Evolutionary conservation across 2,329 filamentous ascomycete genomes (phyloP), one percentile per base, ranked within the genome.

Genomic region (Colletotrichum sp.): DNA sequence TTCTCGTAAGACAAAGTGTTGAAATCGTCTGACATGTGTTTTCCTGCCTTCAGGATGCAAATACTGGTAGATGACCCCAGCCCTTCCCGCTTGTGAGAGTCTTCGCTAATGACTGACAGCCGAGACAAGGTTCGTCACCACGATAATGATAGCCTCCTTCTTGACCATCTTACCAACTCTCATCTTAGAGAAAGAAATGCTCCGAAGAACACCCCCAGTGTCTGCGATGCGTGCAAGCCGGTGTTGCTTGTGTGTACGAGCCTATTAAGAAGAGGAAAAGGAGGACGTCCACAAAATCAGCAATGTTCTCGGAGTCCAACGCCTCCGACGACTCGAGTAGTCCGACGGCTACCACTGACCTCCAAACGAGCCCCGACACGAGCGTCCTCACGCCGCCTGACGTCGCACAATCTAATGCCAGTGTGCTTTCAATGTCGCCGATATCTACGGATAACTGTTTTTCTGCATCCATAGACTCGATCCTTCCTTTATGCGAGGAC

Each of bases 191-290:
- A 36, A 78, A 78, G 32, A 78, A 78, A 60, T 78, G 77, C 52
- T 78, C 77, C 16, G 77, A 78, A 66, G 77, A 78, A 60, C 75
- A 69, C 15, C 77, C 77, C 7, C 77, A 68, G 32, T 78, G 77
- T 34, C 64, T 77, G 5, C 77, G 77, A 18, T 78, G 77, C 59
- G 57, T 78, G 9, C 77, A 78, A 49, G 71, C 75, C 21, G 75
- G 77, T 15, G 68, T 78, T 16, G 44, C 49, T 18, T 78, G 77
- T 36, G 64, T 77, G 6, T 78, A 78, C 16, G 77, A 78, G 18
- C 77, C 77, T 30, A 78, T 78, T 60, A 78, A 78, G 71, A 78
- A 75, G 55, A 73, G 77, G 5, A 78, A 78, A 68, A 69, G 72
- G 36, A 70, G 77, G 18, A 62, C 60, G 18, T 77, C 77, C 8